Evolutionary conservation across 2,329 filamentous ascomycete genomes (phyloP), one percentile per base, ranked within the genome.

Genomic region (Sporothrix sp.): DNA sequence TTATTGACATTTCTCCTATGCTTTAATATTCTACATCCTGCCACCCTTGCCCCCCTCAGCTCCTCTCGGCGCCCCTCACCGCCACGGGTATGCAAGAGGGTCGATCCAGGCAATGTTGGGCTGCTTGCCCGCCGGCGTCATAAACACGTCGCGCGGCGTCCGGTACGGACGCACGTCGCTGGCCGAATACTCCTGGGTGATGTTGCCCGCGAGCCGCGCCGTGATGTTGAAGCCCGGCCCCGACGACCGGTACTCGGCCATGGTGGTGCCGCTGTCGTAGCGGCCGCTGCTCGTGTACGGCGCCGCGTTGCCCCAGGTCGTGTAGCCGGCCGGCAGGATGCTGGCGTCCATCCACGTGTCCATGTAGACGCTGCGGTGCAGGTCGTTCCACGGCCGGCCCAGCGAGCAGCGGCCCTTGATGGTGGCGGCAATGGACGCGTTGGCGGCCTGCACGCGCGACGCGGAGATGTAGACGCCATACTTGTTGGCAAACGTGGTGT

Each of bases 341-440:
- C 71, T 75, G 5, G 68, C 67, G 58, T 82, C 52, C 6, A 82
- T 65, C 55, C 75, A 77, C 1, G 67, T 71, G 10, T 72, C 62
- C 48, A 75, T 72, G 55, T 81, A 82, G 53, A 83, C 68, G 30
- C 73, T 76, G 18, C 75, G 70, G 54, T 81, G 77, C 28, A 68
- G 63, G 0, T 71, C 66, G 58, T 84, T 83, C 74, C 80, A 83
- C 0, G 79, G 79, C n/a, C 80, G 64, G 1, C 80, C 80, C 0
- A 83, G 69, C 0, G 78, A 67, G 59, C 79, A 83, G 56, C 68
- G 65, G 0, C 71, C 72, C 14, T 57, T 55, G 21, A 67, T 59
- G 4, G 52, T 38, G 7, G 58, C 44, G 0, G 68, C 67, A 16
- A 73, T 65, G 16, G 66, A 65, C 14, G 60, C 56, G 58, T 85